A percentile compares a stretch with the other conserved stretches of the same genome.
Evolutionary conservation across 805 yeast species (phyloP).

Genomic region (Zygosaccharomyces bailii): DNA sequence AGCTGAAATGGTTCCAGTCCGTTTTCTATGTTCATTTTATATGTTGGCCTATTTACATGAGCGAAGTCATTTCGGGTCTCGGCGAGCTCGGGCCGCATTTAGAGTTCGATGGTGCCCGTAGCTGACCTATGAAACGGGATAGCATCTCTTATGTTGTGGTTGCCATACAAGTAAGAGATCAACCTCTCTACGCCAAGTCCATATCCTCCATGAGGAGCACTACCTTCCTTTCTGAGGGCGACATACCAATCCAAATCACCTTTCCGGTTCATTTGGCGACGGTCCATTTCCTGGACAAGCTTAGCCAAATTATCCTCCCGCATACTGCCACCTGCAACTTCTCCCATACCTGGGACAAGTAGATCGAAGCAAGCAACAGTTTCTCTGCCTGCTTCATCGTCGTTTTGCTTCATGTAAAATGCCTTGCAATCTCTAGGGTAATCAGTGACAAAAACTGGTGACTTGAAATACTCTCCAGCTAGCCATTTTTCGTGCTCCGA

Average conservation of each 20-base stretch:
- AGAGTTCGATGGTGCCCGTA: conserved; percentile 38
- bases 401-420: conserved; percentile 77
- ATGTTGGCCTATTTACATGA: conserved; percentile 4
- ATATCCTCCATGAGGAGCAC: conserved; percentile 94
- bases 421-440: conserved; percentile 81
- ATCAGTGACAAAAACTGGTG: conserved; percentile 86
- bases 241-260: conserved; percentile 76
- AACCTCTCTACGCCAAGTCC: conserved; percentile 93
- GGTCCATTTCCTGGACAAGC: conserved; percentile 48
- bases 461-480: conserved; percentile 60
- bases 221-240: conserved; percentile 67
- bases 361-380: conserved; percentile 92
- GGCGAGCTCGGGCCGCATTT: conserved; percentile 9
- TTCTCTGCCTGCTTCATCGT: conserved; percentile 28
- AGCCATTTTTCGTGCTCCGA: conserved; percentile 92
- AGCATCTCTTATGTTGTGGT: conserved; percentile 80
- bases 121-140: conserved; percentile 83
- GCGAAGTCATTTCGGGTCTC: conserved; percentile 1
- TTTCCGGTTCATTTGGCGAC: conserved; percentile 51
- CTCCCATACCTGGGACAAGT: conserved; percentile 88
- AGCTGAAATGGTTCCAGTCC: no score
- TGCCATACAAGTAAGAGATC: conserved; percentile 64
- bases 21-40: no score
- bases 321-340: conserved; percentile 88
- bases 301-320: conserved; percentile 65